Base-by-base conservation (phyloP, 441 rosid species). In the Adansonia rubrostipa region DNA sequence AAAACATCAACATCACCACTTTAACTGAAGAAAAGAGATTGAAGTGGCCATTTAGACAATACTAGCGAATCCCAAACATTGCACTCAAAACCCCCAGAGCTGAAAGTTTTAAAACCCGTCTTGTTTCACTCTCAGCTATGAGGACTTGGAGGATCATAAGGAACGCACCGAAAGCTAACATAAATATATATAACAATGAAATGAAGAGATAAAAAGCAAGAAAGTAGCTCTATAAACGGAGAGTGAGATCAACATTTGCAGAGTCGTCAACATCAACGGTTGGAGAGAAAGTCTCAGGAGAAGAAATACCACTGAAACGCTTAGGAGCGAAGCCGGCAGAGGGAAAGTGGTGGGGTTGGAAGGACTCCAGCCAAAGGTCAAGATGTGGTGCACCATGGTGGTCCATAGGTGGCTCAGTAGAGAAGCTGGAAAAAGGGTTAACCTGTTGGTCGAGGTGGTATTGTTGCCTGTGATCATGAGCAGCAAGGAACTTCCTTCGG, bases 181-280 rank as follows among this genome's bases (percentile, higher is more conserved):
- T 11, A 42, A 5, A 19, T 13, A 20, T n/a, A 47, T 15, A 47
- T 15, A 73, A 20, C 66, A n/a, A 53, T 19, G 14, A 40, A 57
- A 50, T 19, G 11, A 14, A 48, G 14, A 40, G 7, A 47, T 0
- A 33, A 70, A 50, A 71, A 51, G 45, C n/a, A 53, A 47, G n/a
- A 74, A 65, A 4, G 7, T 44, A 44, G 64, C 44, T 83, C 83
- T 74, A 93, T 33, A 93, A 78, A 82, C 85, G 98, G 47, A 93
- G 97, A 68, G 93, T 84, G 50, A 93, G 97, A 57, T 93, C 97
- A 14, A 93, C 80, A 61, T 86, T 79, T 5, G 76, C 81, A 2
- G 82, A 85, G 67, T 82, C 86, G 13, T 85, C 88, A 64, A 65
- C 81, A 47, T 76, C 78, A 9, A 68, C 76, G 6, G 71, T 24